Conservation (phyloP, 2,329 filamentous ascomycete species). For the Fusarium caatingaense region DNA sequence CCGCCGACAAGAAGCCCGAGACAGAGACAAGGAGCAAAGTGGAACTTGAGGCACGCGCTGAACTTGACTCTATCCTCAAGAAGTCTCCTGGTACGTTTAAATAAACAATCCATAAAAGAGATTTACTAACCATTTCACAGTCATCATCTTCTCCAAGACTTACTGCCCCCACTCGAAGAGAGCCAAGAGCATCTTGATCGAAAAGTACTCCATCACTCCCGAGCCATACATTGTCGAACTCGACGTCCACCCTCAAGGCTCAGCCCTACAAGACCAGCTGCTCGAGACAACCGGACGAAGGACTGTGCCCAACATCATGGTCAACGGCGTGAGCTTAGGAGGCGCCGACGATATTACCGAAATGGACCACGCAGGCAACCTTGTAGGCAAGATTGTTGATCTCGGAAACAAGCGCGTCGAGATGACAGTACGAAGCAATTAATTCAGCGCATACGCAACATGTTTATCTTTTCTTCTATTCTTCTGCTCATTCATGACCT, state of each 20-base stretch:
- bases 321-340: conserved; percentile 89
- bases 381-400: conserved; percentile 77
- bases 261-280: conserved; percentile 77
- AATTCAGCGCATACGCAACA: neutral
- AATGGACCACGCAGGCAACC: conserved; percentile 72
- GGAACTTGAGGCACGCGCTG: conserved; percentile 73
- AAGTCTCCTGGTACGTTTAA: conserved; percentile 78
- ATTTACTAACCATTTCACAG: conserved; percentile 56
- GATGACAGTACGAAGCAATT: conserved; percentile 58
- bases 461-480: neutral
- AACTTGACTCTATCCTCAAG: conserved; percentile 84
- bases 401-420: conserved; percentile 76
- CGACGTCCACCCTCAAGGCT: conserved; percentile 81
- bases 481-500: conserved; percentile 16
- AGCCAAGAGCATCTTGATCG: conserved; percentile 86
- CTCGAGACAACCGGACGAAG: conserved; percentile 78
- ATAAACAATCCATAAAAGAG: neutral
- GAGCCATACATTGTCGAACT: conserved; percentile 90
- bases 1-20: conserved; percentile 52
- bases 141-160: conserved; percentile 95
- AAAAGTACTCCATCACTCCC: conserved; percentile 86
- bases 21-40: conserved; percentile 68
- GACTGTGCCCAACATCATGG: conserved; percentile 92
- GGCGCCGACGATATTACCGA: conserved; percentile 87
- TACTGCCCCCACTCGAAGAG: conserved; percentile 89